A percentile compares a stretch with the other conserved stretches of the same genome.
Conservation (phyloP, 2,329 filamentous ascomycete species). For the Colletotrichum liaoningense region DNA sequence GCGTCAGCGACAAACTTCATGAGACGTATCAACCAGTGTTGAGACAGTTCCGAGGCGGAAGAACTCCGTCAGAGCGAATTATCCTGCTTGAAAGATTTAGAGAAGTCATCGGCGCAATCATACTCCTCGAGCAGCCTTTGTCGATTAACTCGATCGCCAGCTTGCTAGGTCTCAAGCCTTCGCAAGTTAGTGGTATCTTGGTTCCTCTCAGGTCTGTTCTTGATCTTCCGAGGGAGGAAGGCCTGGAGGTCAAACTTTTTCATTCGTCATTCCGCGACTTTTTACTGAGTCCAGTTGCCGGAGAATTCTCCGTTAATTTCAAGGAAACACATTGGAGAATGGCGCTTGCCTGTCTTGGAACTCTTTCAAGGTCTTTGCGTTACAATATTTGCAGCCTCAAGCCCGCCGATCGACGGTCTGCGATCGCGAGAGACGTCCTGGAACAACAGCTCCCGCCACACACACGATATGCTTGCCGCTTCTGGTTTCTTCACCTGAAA, state of each 20-base stretch:
- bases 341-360: not conserved
- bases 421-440: too few species aligned
- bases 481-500: too few species aligned
- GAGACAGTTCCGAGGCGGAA: not conserved
- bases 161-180: not conserved
- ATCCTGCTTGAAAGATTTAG: too few species aligned
- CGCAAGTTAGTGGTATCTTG: not conserved
- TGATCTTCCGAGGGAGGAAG: not conserved
- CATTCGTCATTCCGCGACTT: conserved; percentile 12
- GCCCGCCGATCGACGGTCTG: too few species aligned
- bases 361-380: not conserved
- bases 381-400: too few species aligned
- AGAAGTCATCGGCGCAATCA: not conserved
- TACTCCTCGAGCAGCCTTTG: not conserved
- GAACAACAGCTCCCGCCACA: too few species aligned
- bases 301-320: not conserved
- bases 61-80: too few species aligned
- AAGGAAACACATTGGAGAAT: not conserved
- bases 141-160: not conserved
- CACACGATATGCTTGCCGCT: too few species aligned
- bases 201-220: not conserved
- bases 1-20: not conserved
- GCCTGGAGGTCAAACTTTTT: not conserved
- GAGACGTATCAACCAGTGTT: not conserved
- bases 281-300: not conserved